These are phyloP conservation scores for Metschnikowia koreensis DNA, from an alignment of 805 yeast genomes.

Conservation along the genomic window DNA sequence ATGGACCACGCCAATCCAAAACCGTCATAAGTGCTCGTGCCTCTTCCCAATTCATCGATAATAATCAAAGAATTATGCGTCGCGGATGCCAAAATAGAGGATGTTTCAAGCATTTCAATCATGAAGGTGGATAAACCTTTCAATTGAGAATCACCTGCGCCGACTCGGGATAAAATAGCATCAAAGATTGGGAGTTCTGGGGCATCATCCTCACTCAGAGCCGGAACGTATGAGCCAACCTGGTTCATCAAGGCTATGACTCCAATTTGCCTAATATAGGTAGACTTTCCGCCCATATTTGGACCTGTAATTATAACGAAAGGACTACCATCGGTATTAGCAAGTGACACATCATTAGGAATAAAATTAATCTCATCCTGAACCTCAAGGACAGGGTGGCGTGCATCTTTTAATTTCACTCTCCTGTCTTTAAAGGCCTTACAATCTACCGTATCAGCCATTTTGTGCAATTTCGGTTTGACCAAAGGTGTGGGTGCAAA, in stretches of 20 bases:
- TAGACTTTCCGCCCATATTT: slow-evolving; percentile 96
- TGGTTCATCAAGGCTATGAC: slow-evolving; percentile 85
- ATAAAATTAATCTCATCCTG: slow-evolving; percentile 91
- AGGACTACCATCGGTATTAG: slow-evolving; percentile 47
- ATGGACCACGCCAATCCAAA: slow-evolving; percentile 98
- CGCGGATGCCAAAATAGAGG: slow-evolving; percentile 79
- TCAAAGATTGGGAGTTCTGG: slow-evolving; percentile 86
- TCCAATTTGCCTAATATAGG: slow-evolving; percentile 87
- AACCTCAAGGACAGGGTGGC: slow-evolving; percentile 93
- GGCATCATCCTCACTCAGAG: slow-evolving; percentile 37
- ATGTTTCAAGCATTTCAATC: slow-evolving; percentile 95
- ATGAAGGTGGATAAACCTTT: slow-evolving; percentile 96
- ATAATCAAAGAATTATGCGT: slow-evolving; percentile 77
- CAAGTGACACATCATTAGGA: slow-evolving; percentile 79
- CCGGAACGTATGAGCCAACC: slow-evolving; percentile 87
- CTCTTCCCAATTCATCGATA: slow-evolving; percentile 95
- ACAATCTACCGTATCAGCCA: slow-evolving; percentile 32
- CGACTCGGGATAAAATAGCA: slow-evolving; percentile 93
- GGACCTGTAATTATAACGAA: slow-evolving; percentile 92
- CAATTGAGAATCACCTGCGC: slow-evolving; percentile 96
- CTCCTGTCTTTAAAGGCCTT: slow-evolving; percentile 38
- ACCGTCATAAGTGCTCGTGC: slow-evolving; percentile 87
- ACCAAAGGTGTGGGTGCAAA: slow-evolving; percentile 78
- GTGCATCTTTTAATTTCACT: slow-evolving; percentile 64
- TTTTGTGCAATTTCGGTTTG: slow-evolving; percentile 65